Evolutionary conservation across 805 yeast genomes (phyloP).

Genomic region (Lachancea meyersii): DNA sequence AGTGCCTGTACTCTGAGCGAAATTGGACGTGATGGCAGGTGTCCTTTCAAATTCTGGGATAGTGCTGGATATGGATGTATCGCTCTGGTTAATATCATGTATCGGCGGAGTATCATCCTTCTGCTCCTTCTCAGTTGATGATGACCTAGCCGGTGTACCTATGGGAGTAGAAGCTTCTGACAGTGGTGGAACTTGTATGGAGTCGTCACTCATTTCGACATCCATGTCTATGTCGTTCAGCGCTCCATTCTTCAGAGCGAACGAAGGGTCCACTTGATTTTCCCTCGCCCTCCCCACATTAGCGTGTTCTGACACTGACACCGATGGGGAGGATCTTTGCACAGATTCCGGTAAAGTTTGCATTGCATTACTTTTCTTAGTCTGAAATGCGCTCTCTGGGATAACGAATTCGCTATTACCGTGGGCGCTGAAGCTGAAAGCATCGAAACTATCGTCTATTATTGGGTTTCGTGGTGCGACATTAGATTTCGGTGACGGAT

Average conservation of each 20-base stretch:
- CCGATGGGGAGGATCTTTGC: too few relatives aligned
- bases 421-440: constrained; percentile 27
- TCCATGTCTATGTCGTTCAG: constrained; percentile 7
- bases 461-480: constrained; percentile 23
- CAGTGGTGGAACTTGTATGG: not conserved
- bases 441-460: constrained; percentile 30
- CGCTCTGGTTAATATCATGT: too few relatives aligned
- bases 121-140: not conserved
- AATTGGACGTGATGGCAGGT: too few relatives aligned
- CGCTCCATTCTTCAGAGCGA: not conserved
- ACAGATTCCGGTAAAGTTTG: not conserved
- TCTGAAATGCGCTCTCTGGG: constrained; percentile 10
- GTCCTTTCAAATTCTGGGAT: too few relatives aligned
- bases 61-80: too few relatives aligned
- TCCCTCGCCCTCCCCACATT: not conserved
- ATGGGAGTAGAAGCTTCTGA: not conserved
- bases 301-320: too few relatives aligned
- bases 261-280: not conserved
- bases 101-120: not conserved
- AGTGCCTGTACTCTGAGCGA: too few relatives aligned
- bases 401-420: constrained; percentile 28
- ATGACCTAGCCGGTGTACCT: not conserved
- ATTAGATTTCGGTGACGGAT: not conserved
- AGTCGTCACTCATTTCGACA: constrained; percentile 7
- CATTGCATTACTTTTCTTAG: not conserved